Percentiles rank a stretch among this genome's conserved stretches.
Evolutionary conservation across 2,329 filamentous ascomycete genomes (phyloP).

Genomic region (Ascosphaera apis): DNA sequence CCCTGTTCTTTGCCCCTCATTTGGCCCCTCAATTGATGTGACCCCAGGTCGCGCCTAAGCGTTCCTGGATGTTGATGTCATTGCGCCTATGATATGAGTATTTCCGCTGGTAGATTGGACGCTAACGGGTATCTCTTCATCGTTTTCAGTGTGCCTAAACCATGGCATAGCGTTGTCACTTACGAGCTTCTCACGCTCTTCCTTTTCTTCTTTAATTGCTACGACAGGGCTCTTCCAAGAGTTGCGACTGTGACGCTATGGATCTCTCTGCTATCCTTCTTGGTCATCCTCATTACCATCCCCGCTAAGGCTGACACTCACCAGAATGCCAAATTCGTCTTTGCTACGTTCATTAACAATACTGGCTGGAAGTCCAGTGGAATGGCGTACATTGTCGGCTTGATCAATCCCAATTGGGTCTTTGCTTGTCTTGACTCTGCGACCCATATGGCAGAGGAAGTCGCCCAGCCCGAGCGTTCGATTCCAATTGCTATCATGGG

Average conservation of each 20-base stretch:
- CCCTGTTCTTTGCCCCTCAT: conserved; percentile 2
- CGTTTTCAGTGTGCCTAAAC: conserved; percentile 10
- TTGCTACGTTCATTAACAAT: conserved; percentile 28
- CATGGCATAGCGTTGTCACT: conserved; percentile 19
- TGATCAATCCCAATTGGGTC: conserved; percentile 28
- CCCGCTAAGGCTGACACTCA: conserved; percentile 22
- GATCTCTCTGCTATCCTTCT: conserved; percentile 24
- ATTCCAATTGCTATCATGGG: conserved; percentile 28
- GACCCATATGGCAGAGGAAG: conserved; percentile 29
- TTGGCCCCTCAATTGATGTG: not conserved
- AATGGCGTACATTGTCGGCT: conserved; percentile 28
- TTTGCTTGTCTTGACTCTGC: conserved; percentile 28
- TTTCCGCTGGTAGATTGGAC: no score
- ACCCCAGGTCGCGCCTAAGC: no score
- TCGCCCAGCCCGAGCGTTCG: conserved; percentile 22
- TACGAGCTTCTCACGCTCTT: conserved; percentile 26
- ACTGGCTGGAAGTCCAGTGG: conserved; percentile 25
- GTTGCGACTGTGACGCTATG: conserved; percentile 23
- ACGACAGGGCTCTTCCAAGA: conserved; percentile 14
- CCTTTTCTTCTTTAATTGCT: conserved; percentile 27
- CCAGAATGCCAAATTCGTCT: conserved; percentile 26
- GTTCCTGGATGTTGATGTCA: not conserved
- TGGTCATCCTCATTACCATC: conserved; percentile 26
- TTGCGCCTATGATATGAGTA: no score
- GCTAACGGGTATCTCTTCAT: not conserved